Evolutionary conservation across 345 rosid species (phyloP), one percentile per base, ranked within the genome.

Genomic region (Boechera retrofracta): DNA sequence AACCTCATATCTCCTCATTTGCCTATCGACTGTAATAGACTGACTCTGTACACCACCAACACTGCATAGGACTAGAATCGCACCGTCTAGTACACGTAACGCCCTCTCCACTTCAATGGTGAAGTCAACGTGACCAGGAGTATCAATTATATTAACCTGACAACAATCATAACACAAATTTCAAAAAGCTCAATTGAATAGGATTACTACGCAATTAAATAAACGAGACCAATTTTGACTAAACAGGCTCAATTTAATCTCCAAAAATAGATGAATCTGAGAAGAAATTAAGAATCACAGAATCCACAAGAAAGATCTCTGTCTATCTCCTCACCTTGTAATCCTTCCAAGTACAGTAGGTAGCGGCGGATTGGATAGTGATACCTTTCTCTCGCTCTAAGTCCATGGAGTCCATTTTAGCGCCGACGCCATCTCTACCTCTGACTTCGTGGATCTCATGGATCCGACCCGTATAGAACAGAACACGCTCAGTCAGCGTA

Each of bases 31-130:
- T 0, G 99, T 96, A 63, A 96, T 96, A 13, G 99, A 96, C 82
- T 93, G 99, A 84, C 99, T 96, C 72, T 96, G 99, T 45, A 96
- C 99, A 72, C 97, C 97, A 66, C 99, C 98, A 67, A 96, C 99
- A 72, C 98, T 93, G 61, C 99, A 96, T 33, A 96, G 85, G 29
- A 93, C 99, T 28, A 93, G 85, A 71, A 96, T 89, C 21, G 99
- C 98, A 58, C 99, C 99, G 64, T 93, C 99, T 68, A 96, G 84
- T 75, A 93, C 97, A 59, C 99, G 91, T 77, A 96, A 78, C 1
- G 98, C 99, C 74, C 99, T 89, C 89, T 96, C 98, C 56, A 96
- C 99, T 84, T 96, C 99, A 54, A 96, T 93, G 0, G 99, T 96
- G 85, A 96, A 96, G 83, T 93, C 99, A 61, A 96, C 98, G 71